These are phyloP conservation scores for Picochlorum costavermella DNA, from an alignment of 139 green algal species.

Conservation along the genomic window DNA sequence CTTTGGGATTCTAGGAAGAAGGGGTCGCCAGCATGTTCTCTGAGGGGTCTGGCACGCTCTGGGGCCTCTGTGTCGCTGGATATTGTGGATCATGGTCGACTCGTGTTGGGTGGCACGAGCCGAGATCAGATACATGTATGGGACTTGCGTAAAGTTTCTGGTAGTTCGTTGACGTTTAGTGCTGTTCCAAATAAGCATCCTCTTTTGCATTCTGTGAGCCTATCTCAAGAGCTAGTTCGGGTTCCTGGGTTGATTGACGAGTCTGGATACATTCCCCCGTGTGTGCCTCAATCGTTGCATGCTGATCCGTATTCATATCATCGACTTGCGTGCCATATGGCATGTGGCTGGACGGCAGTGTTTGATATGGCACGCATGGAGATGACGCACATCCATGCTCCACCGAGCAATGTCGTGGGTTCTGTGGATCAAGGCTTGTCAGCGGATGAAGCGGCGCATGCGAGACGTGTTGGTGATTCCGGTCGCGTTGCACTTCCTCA, in stretches of 20 bases:
- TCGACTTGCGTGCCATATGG: constrained; percentile 26
- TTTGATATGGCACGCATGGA: constrained; percentile 4
- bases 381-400: constrained; percentile 31
- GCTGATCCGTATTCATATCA: constrained; percentile 11
- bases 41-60: constrained; percentile 4
- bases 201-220: constrained; percentile 12
- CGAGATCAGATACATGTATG: constrained; percentile 20
- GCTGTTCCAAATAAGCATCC: constrained; percentile 22
- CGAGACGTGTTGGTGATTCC: neutral
- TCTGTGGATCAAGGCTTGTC: no score
- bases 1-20: constrained; percentile 6
- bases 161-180: constrained; percentile 6
- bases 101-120: constrained; percentile 16
- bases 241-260: constrained; percentile 21
- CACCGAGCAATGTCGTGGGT: neutral
- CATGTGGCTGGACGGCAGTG: constrained; percentile 25
- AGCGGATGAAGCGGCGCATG: no score
- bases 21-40: neutral
- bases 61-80: constrained; percentile 1
- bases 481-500: neutral
- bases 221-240: constrained; percentile 8
- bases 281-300: constrained; percentile 19
- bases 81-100: neutral
- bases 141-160: constrained; percentile 19
- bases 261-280: constrained; percentile 11